A percentile compares a stretch with the other conserved stretches of the same genome.
Evolutionary conservation across 2,329 filamentous ascomycete genomes (phyloP).

Genomic region (Aspergillus sp.): DNA sequence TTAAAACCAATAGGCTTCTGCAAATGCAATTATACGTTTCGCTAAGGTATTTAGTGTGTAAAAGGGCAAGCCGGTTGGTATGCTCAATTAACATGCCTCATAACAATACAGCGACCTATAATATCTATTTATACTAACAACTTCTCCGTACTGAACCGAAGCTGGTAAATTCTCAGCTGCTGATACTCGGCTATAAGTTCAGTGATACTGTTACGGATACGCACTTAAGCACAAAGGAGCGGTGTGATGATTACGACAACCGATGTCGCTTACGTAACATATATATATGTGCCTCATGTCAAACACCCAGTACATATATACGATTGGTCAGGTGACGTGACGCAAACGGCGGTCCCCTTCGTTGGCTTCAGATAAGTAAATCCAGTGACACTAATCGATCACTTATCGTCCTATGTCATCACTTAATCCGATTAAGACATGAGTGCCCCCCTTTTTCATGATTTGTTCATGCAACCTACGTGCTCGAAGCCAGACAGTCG

Average conservation of each 20-base stretch:
- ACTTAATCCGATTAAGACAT: neutral
- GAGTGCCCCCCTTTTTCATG: neutral
- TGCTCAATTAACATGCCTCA: too few relatives aligned
- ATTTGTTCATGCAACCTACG: slow-evolving; percentile 7
- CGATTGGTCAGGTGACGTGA: neutral
- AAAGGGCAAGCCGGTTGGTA: too few relatives aligned
- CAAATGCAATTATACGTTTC: too few relatives aligned
- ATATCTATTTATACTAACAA: too few relatives aligned
- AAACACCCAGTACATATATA: neutral
- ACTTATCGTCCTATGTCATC: neutral
- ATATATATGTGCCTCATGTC: neutral
- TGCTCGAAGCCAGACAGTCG: slow-evolving; percentile 9
- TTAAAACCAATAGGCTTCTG: too few relatives aligned
- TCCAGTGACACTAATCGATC: neutral
- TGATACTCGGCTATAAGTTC: too few relatives aligned
- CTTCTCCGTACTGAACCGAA: too few relatives aligned
- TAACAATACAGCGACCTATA: too few relatives aligned
- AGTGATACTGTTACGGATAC: too few relatives aligned
- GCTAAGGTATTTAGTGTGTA: too few relatives aligned
- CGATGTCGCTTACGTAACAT: neutral
- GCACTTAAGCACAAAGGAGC: neutral
- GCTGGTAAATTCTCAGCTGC: too few relatives aligned
- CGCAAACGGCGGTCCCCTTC: neutral
- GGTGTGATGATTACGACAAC: neutral
- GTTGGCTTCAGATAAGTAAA: neutral